Base-by-base conservation (phyloP, 164 flowering plant species). In the Saururus chinensis region DNA sequence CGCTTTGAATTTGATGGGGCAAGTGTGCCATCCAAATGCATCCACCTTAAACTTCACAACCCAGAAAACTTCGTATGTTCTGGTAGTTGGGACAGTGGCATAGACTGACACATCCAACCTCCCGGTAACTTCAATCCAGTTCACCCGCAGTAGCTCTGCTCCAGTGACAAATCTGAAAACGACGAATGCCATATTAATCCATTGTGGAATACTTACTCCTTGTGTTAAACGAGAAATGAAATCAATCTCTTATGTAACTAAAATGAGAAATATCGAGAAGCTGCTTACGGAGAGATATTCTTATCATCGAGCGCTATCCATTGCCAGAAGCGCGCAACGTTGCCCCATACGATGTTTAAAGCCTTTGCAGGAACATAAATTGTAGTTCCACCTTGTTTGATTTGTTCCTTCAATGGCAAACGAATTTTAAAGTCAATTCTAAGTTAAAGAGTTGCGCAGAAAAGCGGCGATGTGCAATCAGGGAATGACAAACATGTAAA, bases 1-100 rank as follows among this genome's bases (percentile, higher is more conserved):
- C 40, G 59, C 64, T 49, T 55, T 55, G 56, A 70, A 60, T 55
- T 48, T 63, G 8, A 73, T 24, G 0, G 79, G 76, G 59, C 25
- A 59, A 1, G 60, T 40, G 41, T 65, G 62, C 79, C 76, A 76
- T 1, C 76, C 79, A 61, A 73, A 76, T 40, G 75, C 76, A 59
- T 76, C 75, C 19, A 53, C 63, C 51, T 60, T 51, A 60, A 76
- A 73, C 62, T 69, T 69, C 1, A 73, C 69, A 1, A 63, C 40
- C 25, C 72, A 76, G 40, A 54, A 55, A 26, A 68, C 59, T 20
- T 59, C 61, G n/a, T 59, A 69, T 19, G 53, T 54, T 24, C 13
- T 40, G 9, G 26, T 7, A 9, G 59, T 40, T 24, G 0, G 23
- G 9, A 9, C 16, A 5, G 7, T 3, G 4, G 35, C 6, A 6